Evolutionary conservation across 805 yeast genomes (phyloP).

Genomic region (Candida golubevii): DNA sequence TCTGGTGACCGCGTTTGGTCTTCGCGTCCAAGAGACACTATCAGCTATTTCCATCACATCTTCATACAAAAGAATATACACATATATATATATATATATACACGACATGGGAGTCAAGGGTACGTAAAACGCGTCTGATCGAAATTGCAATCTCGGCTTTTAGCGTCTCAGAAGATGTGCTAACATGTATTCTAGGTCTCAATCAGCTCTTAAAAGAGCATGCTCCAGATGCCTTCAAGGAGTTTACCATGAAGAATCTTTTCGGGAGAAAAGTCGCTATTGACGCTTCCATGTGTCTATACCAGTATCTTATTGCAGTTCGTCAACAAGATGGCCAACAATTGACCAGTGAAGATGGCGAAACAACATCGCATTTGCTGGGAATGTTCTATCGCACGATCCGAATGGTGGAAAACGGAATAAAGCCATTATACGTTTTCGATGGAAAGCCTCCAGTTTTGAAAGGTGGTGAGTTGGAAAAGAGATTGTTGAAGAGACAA

Average conservation of each 20-base stretch:
- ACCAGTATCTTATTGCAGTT: slow-evolving; percentile 93
- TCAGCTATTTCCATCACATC: not conserved
- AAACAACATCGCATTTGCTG: slow-evolving; percentile 87
- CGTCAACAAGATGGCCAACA: slow-evolving; percentile 97
- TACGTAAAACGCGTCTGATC: slow-evolving; percentile 2
- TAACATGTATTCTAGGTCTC: slow-evolving; percentile 47
- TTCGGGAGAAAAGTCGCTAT: slow-evolving; percentile 97
- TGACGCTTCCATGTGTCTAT: slow-evolving; percentile 93
- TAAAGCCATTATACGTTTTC: slow-evolving; percentile 94
- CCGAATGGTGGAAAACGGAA: slow-evolving; percentile 84
- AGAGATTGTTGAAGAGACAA: slow-evolving; percentile 74
- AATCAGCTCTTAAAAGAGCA: slow-evolving; percentile 84
- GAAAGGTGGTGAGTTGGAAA: slow-evolving; percentile 89
- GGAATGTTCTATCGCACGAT: slow-evolving; percentile 95
- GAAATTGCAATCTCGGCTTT: not conserved
- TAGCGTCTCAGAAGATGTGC: too few relatives aligned
- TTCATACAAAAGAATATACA: too few relatives aligned
- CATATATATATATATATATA: too few relatives aligned
- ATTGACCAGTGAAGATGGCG: slow-evolving; percentile 82
- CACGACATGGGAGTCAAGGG: slow-evolving; percentile 18
- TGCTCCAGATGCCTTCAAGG: slow-evolving; percentile 77
- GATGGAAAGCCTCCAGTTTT: slow-evolving; percentile 97
- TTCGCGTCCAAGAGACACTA: not conserved
- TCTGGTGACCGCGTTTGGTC: slow-evolving; percentile 4
- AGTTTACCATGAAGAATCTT: slow-evolving; percentile 75